Percentiles rank a stretch among this genome's conserved stretches.
phyloP scores from a whole-genome alignment of 495 filamentous ascomycete species.

The Penicillium ucsense region DNA sequence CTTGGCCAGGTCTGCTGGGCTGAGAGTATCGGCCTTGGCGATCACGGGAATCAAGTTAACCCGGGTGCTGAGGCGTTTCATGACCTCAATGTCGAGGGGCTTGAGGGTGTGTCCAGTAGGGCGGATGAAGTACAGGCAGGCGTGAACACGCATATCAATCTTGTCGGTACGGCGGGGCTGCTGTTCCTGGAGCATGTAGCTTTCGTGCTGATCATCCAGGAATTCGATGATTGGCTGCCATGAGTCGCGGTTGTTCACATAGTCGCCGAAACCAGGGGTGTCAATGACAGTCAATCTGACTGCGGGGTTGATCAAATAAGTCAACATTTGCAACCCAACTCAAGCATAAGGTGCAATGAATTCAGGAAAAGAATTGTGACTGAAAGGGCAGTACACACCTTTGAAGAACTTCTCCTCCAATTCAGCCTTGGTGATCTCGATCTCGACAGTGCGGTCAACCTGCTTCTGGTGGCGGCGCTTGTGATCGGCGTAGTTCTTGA shows the following conservation, averaged over 20 bases:
- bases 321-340: no score
- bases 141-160: slow-evolving; percentile 97
- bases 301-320: slow-evolving; percentile 23
- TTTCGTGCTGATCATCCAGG: slow-evolving; percentile 98
- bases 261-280: slow-evolving; percentile 97
- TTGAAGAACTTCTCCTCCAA: slow-evolving; percentile 99
- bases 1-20: slow-evolving; percentile 76
- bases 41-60: slow-evolving; percentile 98
- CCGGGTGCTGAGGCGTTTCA: slow-evolving; percentile 95
- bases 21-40: slow-evolving; percentile 96
- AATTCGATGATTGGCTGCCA: slow-evolving; percentile 99
- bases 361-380: no score
- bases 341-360: no score
- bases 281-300: slow-evolving; percentile 98
- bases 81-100: slow-evolving; percentile 97
- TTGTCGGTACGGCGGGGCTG: slow-evolving; percentile 95
- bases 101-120: slow-evolving; percentile 97
- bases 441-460: slow-evolving; percentile 98
- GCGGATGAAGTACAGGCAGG: slow-evolving; percentile 97
- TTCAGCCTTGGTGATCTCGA: slow-evolving; percentile 99
- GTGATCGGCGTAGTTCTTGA: slow-evolving; percentile 99
- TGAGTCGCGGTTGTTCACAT: slow-evolving; percentile 99
- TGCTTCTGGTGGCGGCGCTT: slow-evolving; percentile 98
- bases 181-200: slow-evolving; percentile 99
- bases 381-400: slow-evolving; percentile 43